Conservation (phyloP, 805 yeast species). For the Brettanomyces anomalus region DNA sequence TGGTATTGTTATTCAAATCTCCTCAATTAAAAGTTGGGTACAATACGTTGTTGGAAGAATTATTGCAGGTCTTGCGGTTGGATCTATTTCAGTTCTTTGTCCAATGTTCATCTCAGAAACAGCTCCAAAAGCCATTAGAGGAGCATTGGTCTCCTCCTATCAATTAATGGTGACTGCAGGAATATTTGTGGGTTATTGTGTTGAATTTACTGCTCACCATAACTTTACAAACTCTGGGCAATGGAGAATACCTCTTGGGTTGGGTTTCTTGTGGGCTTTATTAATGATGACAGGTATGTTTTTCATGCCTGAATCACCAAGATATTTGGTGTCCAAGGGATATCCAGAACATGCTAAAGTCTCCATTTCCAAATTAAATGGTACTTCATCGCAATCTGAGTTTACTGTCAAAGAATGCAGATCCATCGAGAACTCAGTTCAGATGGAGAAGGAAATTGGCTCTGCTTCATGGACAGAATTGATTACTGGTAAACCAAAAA, state of each 20-base stretch:
- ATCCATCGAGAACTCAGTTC: conserved; percentile 49
- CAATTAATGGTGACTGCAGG: conserved; percentile 66
- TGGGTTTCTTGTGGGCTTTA: conserved; percentile 44
- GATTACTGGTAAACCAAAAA: conserved; percentile 54
- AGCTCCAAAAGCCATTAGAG: conserved; percentile 63
- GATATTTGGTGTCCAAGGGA: conserved; percentile 46
- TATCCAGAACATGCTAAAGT: conserved; percentile 43
- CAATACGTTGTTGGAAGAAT: conserved; percentile 59
- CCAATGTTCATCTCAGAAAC: conserved; percentile 61
- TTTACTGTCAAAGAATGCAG: conserved; percentile 46
- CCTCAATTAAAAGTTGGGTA: conserved; percentile 48
- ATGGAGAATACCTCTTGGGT: conserved; percentile 59
- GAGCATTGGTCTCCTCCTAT: conserved; percentile 60
- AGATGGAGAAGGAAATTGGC: conserved; percentile 54
- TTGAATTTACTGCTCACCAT: conserved; percentile 52
- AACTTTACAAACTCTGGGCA: conserved; percentile 39
- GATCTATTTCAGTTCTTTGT: conserved; percentile 41
- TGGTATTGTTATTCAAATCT: conserved; percentile 54
- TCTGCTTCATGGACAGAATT: conserved; percentile 58
- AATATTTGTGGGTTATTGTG: conserved; percentile 62
- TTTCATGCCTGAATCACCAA: conserved; percentile 63
- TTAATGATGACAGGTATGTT: conserved; percentile 42
- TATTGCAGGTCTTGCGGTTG: conserved; percentile 47
- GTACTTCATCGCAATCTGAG: conserved; percentile 42
- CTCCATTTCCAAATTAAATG: conserved; percentile 52